phyloP scores from a whole-genome alignment of 768 basidiomycete species.

The Mycena metata region DNA sequence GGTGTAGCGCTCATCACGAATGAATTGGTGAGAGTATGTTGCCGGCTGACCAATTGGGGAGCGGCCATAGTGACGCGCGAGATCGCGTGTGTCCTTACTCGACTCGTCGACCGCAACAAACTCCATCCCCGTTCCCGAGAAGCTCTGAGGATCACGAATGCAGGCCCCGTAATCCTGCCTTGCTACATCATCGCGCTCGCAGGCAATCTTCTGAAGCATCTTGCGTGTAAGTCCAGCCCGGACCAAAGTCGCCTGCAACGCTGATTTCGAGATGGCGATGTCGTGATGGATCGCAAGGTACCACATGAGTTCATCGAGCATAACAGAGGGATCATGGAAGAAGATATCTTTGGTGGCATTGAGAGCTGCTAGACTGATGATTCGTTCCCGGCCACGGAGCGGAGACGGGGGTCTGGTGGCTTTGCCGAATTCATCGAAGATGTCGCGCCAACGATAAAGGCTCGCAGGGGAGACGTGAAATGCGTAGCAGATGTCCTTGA shows the following conservation, averaged over 20 bases:
- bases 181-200: too few relatives aligned
- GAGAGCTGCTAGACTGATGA: too few relatives aligned
- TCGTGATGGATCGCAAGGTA: constrained; percentile 34
- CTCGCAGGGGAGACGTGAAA: constrained; percentile 35
- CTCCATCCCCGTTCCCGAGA: too few relatives aligned
- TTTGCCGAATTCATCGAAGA: constrained; percentile 34
- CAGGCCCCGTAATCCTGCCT: constrained; percentile 29
- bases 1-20: too few relatives aligned
- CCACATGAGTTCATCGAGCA: constrained; percentile 31
- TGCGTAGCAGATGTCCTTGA: too few relatives aligned
- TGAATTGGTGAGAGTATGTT: too few relatives aligned
- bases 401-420: constrained; percentile 33
- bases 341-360: constrained; percentile 30
- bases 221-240: constrained; percentile 37
- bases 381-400: constrained; percentile 35
- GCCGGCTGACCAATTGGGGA: too few relatives aligned
- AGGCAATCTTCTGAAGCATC: constrained; percentile 31
- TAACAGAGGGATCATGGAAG: constrained; percentile 10
- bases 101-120: too few relatives aligned
- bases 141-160: too few relatives aligned
- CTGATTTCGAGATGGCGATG: constrained; percentile 31
- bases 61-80: too few relatives aligned
- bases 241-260: constrained; percentile 29
- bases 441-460: constrained; percentile 39
- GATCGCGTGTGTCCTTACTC: too few relatives aligned